phyloP scores from a whole-genome alignment of 1,139 yeast genomes.

The Meyerozyma carpophila region DNA sequence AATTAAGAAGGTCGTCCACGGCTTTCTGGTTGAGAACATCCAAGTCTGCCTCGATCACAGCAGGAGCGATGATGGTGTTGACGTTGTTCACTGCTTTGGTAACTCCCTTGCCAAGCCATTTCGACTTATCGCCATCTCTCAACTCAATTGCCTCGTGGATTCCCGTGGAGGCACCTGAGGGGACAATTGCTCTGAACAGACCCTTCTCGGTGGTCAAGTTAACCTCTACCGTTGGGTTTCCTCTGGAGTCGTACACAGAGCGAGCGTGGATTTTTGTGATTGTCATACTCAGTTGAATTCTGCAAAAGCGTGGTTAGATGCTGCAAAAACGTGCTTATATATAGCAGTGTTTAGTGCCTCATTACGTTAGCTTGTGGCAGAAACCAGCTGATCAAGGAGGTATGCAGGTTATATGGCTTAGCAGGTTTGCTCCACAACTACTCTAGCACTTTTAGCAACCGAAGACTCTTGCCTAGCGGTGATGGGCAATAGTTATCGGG shows the following conservation, averaged over 20 bases:
- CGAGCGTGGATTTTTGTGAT: constrained; percentile 63
- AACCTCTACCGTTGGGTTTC: constrained; percentile 97
- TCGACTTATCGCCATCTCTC: constrained; percentile 90
- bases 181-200: constrained; percentile 86
- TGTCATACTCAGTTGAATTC: too few relatives aligned
- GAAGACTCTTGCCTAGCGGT: too few relatives aligned
- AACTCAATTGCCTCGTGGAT: constrained; percentile 91
- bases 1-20: constrained; percentile 70
- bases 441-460: too few relatives aligned
- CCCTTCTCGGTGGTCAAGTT: constrained; percentile 84
- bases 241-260: constrained; percentile 95
- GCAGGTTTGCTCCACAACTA: too few relatives aligned
- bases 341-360: too few relatives aligned
- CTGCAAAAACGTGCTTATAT: too few relatives aligned
- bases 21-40: constrained; percentile 76
- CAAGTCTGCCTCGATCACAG: constrained; percentile 65
- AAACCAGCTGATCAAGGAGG: too few relatives aligned
- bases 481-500: too few relatives aligned
- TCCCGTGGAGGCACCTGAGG: constrained; percentile 97
- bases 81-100: constrained; percentile 88
- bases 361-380: too few relatives aligned
- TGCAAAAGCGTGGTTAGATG: too few relatives aligned
- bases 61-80: constrained; percentile 85
- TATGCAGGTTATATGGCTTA: too few relatives aligned
- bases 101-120: constrained; percentile 97